A percentile compares a stretch with the other conserved stretches of the same genome.
Evolutionary conservation across 371 early-diverging fungal species (phyloP).

Genomic region (Coemansia sp.): DNA sequence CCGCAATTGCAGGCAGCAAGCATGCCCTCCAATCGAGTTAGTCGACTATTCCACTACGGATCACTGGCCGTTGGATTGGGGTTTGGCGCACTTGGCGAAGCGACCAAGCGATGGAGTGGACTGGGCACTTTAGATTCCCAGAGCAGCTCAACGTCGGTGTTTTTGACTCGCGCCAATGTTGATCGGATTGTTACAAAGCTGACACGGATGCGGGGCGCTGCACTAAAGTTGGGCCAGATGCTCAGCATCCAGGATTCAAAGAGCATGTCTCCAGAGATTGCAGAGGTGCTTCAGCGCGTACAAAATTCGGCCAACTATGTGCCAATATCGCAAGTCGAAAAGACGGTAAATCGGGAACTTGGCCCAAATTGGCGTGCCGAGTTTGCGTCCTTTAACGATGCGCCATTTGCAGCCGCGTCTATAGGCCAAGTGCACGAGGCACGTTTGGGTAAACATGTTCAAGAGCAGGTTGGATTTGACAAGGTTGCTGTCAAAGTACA

Average conservation of each 20-base stretch:
- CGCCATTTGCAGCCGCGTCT: conserved; percentile 93
- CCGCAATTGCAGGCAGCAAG: conserved; percentile 36
- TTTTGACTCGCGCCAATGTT: conserved; percentile 79
- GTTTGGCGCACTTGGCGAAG: conserved; percentile 72
- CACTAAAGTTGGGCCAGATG: conserved; percentile 97
- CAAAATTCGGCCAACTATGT: conserved; percentile 96
- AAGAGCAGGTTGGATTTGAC: conserved; percentile 21
- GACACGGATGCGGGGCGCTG: conserved; percentile 96
- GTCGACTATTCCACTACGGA: conserved; percentile 54
- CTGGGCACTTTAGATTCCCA: conserved; percentile 7
- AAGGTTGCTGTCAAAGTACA: conserved; percentile 92
- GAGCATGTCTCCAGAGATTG: conserved; percentile 71
- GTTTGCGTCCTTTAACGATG: conserved; percentile 68
- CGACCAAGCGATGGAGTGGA: conserved; percentile 62
- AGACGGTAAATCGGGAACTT: conserved; percentile 70
- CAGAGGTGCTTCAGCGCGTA: conserved; percentile 78
- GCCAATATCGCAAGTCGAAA: conserved; percentile 85
- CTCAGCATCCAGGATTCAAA: conserved; percentile 83
- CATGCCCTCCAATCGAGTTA: conserved; percentile 53
- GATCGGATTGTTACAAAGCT: conserved; percentile 84
- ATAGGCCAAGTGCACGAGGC: conserved; percentile 92
- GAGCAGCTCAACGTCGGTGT: conserved; percentile 51
- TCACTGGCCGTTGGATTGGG: conserved; percentile 72
- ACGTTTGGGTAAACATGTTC: not conserved
- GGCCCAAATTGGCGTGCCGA: conserved; percentile 76